A percentile compares a stretch with the other conserved stretches of the same genome.
Conservation (phyloP, 176 grass and related monocot species). For the Avena insularis region DNA sequence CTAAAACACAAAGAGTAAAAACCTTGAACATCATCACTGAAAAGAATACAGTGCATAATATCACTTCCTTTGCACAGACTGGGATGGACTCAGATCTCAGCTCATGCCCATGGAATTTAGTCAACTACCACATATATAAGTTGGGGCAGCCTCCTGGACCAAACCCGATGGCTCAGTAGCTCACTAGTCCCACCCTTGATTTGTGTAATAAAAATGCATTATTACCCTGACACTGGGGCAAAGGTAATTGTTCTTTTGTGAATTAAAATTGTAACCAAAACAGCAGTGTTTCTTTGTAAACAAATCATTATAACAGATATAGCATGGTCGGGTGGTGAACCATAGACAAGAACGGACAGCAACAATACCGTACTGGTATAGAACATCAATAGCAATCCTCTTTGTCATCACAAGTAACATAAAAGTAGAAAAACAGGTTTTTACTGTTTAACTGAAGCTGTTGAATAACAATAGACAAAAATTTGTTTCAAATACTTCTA, state of each 20-base stretch:
- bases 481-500: neutral
- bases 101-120: neutral
- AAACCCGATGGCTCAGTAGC: neutral
- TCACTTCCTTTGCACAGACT: neutral
- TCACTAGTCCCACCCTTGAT: neutral
- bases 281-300: neutral
- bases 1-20: neutral
- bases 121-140: neutral
- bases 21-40: slow-evolving; percentile 7
- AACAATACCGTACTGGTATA: neutral
- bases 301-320: too few species aligned
- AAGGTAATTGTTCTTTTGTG: neutral
- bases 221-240: neutral
- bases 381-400: neutral
- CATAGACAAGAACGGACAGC: neutral
- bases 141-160: neutral
- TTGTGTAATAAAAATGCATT: neutral
- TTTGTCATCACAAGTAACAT: neutral
- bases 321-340: too few species aligned
- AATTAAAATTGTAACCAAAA: neutral
- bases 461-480: neutral
- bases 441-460: slow-evolving; percentile 5
- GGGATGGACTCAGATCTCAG: too few species aligned
- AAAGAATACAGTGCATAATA: neutral
- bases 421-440: neutral